A percentile compares a stretch with the other conserved stretches of the same genome.
phyloP scores from a whole-genome alignment of 1,139 yeast species.

The Debaryomycetaceae sp. region DNA sequence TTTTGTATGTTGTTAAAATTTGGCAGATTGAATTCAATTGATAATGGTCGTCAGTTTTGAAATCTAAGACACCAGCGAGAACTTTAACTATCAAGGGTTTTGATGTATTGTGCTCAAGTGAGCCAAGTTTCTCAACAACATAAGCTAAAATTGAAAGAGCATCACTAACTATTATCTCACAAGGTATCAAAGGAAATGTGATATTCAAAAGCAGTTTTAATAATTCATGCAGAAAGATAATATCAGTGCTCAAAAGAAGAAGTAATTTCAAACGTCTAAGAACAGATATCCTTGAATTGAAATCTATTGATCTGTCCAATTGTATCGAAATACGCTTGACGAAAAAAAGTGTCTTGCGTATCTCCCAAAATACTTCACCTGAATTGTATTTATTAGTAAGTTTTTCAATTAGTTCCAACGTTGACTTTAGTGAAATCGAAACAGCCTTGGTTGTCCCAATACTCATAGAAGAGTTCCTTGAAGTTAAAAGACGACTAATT shows the following conservation, averaged over 20 bases:
- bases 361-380: conserved; percentile 33
- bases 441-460: conserved; percentile 12
- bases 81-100: conserved; percentile 12
- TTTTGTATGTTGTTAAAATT: neutral
- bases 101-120: conserved; percentile 5
- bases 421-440: conserved; percentile 24
- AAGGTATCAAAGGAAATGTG: conserved; percentile 18
- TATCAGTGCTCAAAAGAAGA: conserved; percentile 22
- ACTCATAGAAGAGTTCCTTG: conserved; percentile 2
- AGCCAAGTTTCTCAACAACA: conserved; percentile 6
- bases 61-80: neutral
- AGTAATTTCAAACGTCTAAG: conserved; percentile 42
- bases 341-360: conserved; percentile 33
- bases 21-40: neutral
- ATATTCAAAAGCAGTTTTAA: conserved; percentile 17
- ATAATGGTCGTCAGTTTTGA: neutral
- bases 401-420: conserved; percentile 18
- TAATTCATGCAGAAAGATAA: conserved; percentile 12
- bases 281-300: conserved; percentile 17
- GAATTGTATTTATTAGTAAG: conserved; percentile 16
- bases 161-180: conserved; percentile 18
- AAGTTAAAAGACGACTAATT: neutral
- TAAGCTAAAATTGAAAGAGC: conserved; percentile 12
- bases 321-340: conserved; percentile 27
- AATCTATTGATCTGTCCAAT: conserved; percentile 18